These are phyloP conservation scores for Sarcomyxa edulis DNA, from an alignment of 768 basidiomycete species.

Conservation along the genomic window DNA sequence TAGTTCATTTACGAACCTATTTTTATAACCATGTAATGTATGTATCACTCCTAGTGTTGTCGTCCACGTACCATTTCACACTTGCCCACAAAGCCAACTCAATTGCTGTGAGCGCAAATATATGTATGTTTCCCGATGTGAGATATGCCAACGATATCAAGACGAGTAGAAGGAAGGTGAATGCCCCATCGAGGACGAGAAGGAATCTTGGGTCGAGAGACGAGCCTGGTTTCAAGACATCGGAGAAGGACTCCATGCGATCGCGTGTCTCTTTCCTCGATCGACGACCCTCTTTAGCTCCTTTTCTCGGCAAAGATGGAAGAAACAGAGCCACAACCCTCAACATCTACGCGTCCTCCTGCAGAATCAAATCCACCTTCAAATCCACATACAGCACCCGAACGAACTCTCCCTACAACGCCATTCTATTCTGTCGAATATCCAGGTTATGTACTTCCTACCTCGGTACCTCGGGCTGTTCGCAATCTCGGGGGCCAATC, in stretches of 20 bases:
- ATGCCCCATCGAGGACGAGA: conserved; percentile 55
- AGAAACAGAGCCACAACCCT: no score
- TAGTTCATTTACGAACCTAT: conserved; percentile 67
- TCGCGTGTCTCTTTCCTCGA: no score
- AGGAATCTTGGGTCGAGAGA: conserved; percentile 71
- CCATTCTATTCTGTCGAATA: conserved; percentile 84
- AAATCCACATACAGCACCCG: conserved; percentile 26
- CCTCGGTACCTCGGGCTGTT: conserved; percentile 59
- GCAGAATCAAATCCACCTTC: no score
- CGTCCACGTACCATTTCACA: conserved; percentile 63
- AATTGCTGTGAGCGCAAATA: conserved; percentile 61
- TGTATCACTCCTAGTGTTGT: no score
- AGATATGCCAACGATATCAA: conserved; percentile 53
- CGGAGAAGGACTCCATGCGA: conserved; percentile 45
- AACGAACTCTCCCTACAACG: conserved; percentile 44
- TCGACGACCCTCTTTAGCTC: no score
- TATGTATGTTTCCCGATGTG: conserved; percentile 62
- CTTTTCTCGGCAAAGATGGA: no score
- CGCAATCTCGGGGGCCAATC: conserved; percentile 64
- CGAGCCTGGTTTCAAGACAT: conserved; percentile 69
- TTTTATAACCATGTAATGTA: conserved; percentile 11
- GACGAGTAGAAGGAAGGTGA: conserved; percentile 52
- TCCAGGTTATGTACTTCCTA: conserved; percentile 72
- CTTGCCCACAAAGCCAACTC: conserved; percentile 71
- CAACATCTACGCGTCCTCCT: no score